These are phyloP conservation scores for Nakaseomyces uthaithaninus DNA, from an alignment of 1,139 yeast genomes.

Conservation along the genomic window DNA sequence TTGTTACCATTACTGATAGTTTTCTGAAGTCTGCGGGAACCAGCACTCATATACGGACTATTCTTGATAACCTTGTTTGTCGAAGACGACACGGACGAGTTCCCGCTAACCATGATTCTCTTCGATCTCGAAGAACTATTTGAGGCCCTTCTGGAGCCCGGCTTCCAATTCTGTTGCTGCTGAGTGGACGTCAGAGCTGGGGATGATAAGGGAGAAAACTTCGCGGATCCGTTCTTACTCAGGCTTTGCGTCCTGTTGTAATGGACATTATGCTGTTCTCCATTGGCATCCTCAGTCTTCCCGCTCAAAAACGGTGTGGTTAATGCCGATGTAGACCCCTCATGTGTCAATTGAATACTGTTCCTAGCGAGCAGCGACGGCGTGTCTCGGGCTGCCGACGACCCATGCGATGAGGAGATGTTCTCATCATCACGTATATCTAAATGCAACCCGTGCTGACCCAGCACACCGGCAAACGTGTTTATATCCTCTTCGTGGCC, in stretches of 20 bases:
- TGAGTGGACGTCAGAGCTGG: conserved; percentile 23
- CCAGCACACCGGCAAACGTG: not conserved
- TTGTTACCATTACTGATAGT: conserved; percentile 7
- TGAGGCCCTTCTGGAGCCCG: conserved; percentile 13
- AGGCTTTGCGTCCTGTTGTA: conserved; percentile 1
- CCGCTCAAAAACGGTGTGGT: conserved; percentile 5
- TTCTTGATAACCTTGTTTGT: conserved; percentile 24
- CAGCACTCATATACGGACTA: conserved; percentile 24
- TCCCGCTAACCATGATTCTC: conserved; percentile 10
- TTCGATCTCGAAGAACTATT: conserved; percentile 14
- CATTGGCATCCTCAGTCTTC: not conserved
- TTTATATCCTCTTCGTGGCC: not conserved
- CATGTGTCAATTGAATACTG: conserved; percentile 1
- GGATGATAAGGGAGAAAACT: conserved; percentile 26
- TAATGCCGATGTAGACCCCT: conserved; percentile 2
- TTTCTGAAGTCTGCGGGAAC: conserved; percentile 5
- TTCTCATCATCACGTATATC: not conserved
- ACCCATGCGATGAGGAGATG: not conserved
- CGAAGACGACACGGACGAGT: conserved; percentile 14
- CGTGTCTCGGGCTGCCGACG: not conserved
- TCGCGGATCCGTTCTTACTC: not conserved
- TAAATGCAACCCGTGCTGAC: conserved; percentile 1
- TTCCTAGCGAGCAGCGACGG: conserved; percentile 3
- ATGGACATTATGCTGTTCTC: not conserved
- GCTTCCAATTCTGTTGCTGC: conserved; percentile 11